These are phyloP conservation scores for Fusarium globosum DNA, from an alignment of 2,329 filamentous ascomycete genomes.

Conservation along the genomic window DNA sequence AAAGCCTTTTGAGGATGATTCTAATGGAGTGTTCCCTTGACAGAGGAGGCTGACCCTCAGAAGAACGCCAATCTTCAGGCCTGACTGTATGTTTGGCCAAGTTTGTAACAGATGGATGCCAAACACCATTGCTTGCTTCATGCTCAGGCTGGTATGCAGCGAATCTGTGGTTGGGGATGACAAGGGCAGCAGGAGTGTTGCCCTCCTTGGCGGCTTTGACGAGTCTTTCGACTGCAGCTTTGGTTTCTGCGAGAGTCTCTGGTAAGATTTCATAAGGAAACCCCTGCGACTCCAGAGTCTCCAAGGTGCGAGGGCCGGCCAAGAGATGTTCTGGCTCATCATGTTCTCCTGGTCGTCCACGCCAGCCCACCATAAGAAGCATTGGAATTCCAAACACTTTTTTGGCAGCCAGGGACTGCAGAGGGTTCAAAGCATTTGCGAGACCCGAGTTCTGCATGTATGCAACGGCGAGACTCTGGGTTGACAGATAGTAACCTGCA, in stretches of 20 bases:
- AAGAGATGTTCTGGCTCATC: background rate
- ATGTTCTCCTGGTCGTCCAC: slow-evolving; percentile 4
- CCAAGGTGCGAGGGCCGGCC: background rate
- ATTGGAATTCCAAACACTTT: slow-evolving; percentile 20
- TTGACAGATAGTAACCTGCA: background rate
- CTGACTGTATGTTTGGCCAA: background rate
- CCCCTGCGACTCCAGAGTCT: background rate
- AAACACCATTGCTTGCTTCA: background rate
- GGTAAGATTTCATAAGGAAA: slow-evolving; percentile 3
- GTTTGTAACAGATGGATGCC: background rate
- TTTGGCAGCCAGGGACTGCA: slow-evolving; percentile 12
- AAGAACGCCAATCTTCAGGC: background rate
- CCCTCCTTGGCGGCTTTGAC: background rate
- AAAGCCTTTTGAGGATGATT: background rate
- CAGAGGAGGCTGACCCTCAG: background rate
- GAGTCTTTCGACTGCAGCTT: background rate
- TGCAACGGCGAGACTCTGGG: background rate
- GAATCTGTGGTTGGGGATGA: background rate
- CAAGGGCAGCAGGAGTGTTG: background rate
- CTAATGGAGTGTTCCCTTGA: background rate
- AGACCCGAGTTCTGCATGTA: slow-evolving; percentile 3
- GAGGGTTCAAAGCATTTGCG: slow-evolving; percentile 7
- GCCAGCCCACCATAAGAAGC: slow-evolving; percentile 11
- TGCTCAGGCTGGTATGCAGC: background rate
- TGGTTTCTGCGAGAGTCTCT: background rate